Percentiles rank a stretch among this genome's conserved stretches.
Evolutionary conservation across 805 yeast species (phyloP).

Genomic region (Saccharomycopsis fibuligera): DNA sequence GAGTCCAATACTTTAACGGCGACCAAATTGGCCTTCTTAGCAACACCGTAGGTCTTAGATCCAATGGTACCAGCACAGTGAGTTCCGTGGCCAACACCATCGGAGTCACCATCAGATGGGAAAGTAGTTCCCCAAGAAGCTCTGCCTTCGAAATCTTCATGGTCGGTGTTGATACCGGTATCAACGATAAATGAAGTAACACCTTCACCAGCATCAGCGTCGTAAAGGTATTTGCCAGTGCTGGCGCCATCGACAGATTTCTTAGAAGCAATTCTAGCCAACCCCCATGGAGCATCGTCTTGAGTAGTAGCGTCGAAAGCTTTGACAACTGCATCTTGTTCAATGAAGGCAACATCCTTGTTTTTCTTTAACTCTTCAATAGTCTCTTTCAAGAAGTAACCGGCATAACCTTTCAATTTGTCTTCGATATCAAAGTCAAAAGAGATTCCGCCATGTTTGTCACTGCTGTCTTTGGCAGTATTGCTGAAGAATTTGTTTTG

Average conservation of each 20-base stretch:
- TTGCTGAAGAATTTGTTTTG: constrained; percentile 27
- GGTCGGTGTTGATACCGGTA: constrained; percentile 47
- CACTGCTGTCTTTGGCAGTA: too few relatives aligned
- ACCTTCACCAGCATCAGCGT: constrained; percentile 53
- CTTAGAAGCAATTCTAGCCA: constrained; percentile 63
- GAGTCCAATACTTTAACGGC: constrained; percentile 56
- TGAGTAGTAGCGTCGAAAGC: constrained; percentile 33
- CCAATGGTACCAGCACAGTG: constrained; percentile 66
- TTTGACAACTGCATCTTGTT: constrained; percentile 49
- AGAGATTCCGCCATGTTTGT: constrained; percentile 39
- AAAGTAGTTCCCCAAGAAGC: constrained; percentile 53
- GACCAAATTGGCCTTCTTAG: constrained; percentile 50
- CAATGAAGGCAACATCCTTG: constrained; percentile 59
- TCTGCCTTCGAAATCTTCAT: constrained; percentile 53
- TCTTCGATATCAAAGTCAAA: constrained; percentile 46
- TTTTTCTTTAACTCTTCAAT: constrained; percentile 64
- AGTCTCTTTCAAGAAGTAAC: constrained; percentile 68
- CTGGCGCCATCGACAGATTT: constrained; percentile 49
- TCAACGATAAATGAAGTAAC: constrained; percentile 51
- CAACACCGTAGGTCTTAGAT: constrained; percentile 50
- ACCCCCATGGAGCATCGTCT: constrained; percentile 67
- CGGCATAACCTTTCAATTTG: constrained; percentile 69
- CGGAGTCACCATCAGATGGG: constrained; percentile 42
- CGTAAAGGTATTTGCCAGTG: constrained; percentile 46
- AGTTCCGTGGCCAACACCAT: constrained; percentile 60